Evolutionary conservation across 2,329 filamentous ascomycete species (phyloP).

Genomic region (Helminthosporium solani): DNA sequence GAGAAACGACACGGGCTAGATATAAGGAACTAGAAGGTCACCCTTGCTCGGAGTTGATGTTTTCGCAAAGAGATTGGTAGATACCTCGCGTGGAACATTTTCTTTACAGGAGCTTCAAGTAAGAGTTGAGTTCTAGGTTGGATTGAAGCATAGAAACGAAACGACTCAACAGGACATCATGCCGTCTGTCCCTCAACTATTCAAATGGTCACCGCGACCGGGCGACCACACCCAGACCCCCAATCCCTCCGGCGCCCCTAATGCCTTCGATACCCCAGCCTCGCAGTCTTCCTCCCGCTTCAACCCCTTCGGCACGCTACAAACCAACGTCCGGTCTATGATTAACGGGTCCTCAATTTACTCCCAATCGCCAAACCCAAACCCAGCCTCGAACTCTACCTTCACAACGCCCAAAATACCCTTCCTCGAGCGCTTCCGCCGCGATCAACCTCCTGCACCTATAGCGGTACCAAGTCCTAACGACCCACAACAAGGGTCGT

Average conservation of each 20-base stretch:
- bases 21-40: constrained; percentile 28
- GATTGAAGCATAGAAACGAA: neutral
- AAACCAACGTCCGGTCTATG: constrained; percentile 28
- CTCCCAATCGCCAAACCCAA: constrained; percentile 33
- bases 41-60: neutral
- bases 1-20: constrained; percentile 19
- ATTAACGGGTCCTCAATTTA: constrained; percentile 42
- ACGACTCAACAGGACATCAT: constrained; percentile 15
- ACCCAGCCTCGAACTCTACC: constrained; percentile 13
- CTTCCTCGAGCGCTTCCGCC: constrained; percentile 35
- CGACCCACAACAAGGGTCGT: constrained; percentile 24
- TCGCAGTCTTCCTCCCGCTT: constrained; percentile 22
- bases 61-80: neutral
- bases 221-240: constrained; percentile 10
- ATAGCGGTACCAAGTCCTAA: constrained; percentile 19
- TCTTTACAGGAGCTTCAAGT: neutral
- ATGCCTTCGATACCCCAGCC: constrained; percentile 16
- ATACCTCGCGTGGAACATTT: too few relatives aligned
- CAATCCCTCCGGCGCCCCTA: neutral
- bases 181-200: constrained; percentile 34
- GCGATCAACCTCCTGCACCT: constrained; percentile 26
- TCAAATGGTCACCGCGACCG: constrained; percentile 35
- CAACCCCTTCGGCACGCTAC: constrained; percentile 9
- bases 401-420: constrained; percentile 37
- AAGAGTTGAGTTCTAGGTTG: neutral